Conservation (phyloP, 2,329 filamentous ascomycete genomes). For the Calycina marina region DNA sequence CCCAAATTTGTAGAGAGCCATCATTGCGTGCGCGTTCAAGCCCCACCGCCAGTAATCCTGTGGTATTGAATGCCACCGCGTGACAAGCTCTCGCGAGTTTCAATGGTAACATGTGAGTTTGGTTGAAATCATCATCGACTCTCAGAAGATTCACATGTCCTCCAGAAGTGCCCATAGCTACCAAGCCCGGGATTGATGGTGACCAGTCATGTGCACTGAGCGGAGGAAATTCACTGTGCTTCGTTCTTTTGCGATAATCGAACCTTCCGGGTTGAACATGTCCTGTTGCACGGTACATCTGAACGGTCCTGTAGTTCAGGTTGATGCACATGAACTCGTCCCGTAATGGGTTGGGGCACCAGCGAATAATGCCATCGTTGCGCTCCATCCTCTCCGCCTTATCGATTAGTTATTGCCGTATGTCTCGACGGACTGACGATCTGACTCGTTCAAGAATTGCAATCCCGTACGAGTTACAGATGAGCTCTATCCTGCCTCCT, state of each 20-base stretch:
- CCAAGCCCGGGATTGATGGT: conserved; percentile 43
- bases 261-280: conserved; percentile 41
- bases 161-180: conserved; percentile 61
- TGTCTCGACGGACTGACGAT: background rate
- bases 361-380: conserved; percentile 42
- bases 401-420: no score
- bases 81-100: conserved; percentile 69
- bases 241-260: conserved; percentile 40
- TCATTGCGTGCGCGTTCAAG: conserved; percentile 72
- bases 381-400: no score
- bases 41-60: conserved; percentile 60
- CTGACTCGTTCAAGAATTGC: background rate
- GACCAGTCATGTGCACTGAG: conserved; percentile 56
- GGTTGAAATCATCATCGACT: conserved; percentile 55
- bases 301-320: conserved; percentile 45
- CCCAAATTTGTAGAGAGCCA: conserved; percentile 70
- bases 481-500: no score
- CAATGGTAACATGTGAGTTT: conserved; percentile 49
- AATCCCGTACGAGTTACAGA: no score
- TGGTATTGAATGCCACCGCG: conserved; percentile 64
- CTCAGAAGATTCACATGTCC: conserved; percentile 63
- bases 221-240: conserved; percentile 47
- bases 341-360: conserved; percentile 43
- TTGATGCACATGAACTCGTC: conserved; percentile 53
- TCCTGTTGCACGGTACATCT: conserved; percentile 47